Evolutionary conservation across 805 yeast species (phyloP).

Genomic region (Myxozyma nipponensis): DNA sequence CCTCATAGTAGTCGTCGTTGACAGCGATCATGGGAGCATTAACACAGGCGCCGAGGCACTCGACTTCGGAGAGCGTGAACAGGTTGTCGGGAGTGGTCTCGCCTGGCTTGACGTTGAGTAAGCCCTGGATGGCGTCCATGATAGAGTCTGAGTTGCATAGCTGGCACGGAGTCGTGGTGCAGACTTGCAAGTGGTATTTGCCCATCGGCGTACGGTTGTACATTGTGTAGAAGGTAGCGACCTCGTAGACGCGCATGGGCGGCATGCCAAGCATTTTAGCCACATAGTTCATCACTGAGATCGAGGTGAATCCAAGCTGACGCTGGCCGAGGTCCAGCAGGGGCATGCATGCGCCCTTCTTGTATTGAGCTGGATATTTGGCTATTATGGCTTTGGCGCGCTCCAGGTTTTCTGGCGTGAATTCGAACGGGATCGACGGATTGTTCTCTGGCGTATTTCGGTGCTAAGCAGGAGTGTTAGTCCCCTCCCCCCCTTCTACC

Average conservation of each 20-base stretch:
- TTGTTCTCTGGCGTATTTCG: conserved; percentile 68
- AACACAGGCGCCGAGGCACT: conserved; percentile 88
- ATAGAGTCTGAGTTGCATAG: conserved; percentile 78
- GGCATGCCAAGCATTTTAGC: conserved; percentile 83
- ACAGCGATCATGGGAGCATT: conserved; percentile 86
- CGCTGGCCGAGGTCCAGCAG: conserved; percentile 82
- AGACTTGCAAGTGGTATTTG: conserved; percentile 74
- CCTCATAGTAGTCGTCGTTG: conserved; percentile 80
- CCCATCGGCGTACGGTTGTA: conserved; percentile 84
- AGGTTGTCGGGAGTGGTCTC: conserved; percentile 70
- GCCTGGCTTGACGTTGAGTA: conserved; percentile 66
- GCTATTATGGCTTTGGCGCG: conserved; percentile 71
- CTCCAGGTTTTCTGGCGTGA: conserved; percentile 56
- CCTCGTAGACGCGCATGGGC: conserved; percentile 87
- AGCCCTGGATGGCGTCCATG: conserved; percentile 61
- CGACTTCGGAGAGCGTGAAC: conserved; percentile 82
- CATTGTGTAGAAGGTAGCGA: conserved; percentile 90
- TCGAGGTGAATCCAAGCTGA: conserved; percentile 80
- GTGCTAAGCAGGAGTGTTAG: conserved; percentile 46
- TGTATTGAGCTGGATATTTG: conserved; percentile 81
- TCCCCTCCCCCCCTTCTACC: too few species aligned
- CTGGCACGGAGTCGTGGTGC: conserved; percentile 89
- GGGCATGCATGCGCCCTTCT: conserved; percentile 86
- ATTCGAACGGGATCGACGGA: conserved; percentile 66
- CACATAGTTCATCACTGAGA: conserved; percentile 84